Percentiles rank a stretch among this genome's conserved stretches.
These are phyloP conservation scores for Calendula officinalis DNA, from an alignment of 129 eudicot genomes.

Conservation along the genomic window DNA sequence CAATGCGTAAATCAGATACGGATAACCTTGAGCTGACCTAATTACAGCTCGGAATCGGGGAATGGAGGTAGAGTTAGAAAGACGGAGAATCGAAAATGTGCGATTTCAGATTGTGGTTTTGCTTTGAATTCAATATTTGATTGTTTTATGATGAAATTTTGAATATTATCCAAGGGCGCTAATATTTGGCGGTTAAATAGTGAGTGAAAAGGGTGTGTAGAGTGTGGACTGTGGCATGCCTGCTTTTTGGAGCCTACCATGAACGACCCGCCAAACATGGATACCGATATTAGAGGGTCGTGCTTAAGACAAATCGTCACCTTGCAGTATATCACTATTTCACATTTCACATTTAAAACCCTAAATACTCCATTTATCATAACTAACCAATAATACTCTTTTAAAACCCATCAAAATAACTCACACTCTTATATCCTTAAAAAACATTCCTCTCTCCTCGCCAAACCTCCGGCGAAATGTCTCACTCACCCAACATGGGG, in stretches of 20 bases:
- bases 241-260: neutral
- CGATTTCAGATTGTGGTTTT: constrained; percentile 13
- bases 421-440: too few relatives aligned
- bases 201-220: neutral
- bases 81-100: constrained; percentile 13
- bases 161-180: constrained; percentile 28
- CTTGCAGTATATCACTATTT: too few relatives aligned
- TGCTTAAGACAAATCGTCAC: too few relatives aligned
- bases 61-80: constrained; percentile 14
- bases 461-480: too few relatives aligned
- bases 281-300: too few relatives aligned
- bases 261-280: too few relatives aligned
- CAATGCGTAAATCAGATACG: constrained; percentile 1
- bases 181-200: constrained; percentile 22
- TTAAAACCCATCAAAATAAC: too few relatives aligned
- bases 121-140: constrained; percentile 21
- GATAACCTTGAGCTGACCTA: neutral
- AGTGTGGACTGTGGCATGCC: neutral
- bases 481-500: too few relatives aligned
- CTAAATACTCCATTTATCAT: too few relatives aligned
- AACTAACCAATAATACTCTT: too few relatives aligned
- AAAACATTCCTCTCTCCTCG: too few relatives aligned
- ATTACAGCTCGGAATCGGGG: neutral
- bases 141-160: constrained; percentile 24
- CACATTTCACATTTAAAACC: too few relatives aligned